These are phyloP conservation scores for Rhizopus sp. DNA, from an alignment of 371 early-diverging fungal genomes.

Conservation along the genomic window DNA sequence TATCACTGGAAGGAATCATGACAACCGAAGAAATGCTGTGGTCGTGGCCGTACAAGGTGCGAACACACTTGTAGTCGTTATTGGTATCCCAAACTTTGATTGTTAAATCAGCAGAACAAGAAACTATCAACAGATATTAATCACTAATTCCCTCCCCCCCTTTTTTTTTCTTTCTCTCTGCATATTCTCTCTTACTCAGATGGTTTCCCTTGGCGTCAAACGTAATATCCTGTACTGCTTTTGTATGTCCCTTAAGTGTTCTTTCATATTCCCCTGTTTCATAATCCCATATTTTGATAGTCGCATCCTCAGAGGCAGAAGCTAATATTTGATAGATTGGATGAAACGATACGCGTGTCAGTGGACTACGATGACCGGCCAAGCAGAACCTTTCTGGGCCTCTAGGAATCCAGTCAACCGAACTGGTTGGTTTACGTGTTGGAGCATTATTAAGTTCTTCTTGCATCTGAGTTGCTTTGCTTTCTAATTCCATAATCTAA, in stretches of 20 bases:
- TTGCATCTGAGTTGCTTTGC: constrained; percentile 69
- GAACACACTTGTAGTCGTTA: constrained; percentile 80
- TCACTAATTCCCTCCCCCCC: not conserved
- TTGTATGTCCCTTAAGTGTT: constrained; percentile 90
- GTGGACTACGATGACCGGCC: constrained; percentile 75
- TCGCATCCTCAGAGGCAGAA: constrained; percentile 86
- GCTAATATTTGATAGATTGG: constrained; percentile 79
- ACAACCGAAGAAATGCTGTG: constrained; percentile 81
- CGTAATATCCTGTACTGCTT: constrained; percentile 79
- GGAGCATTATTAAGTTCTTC: constrained; percentile 71
- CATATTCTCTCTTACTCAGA: constrained; percentile 46
- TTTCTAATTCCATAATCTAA: constrained; percentile 88
- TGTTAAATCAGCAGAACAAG: constrained; percentile 85
- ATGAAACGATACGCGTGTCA: constrained; percentile 84
- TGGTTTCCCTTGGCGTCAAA: constrained; percentile 79
- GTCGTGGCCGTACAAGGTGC: constrained; percentile 87
- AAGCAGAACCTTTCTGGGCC: constrained; percentile 69
- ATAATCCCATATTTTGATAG: constrained; percentile 87
- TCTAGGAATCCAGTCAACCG: constrained; percentile 77
- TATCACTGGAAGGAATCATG: constrained; percentile 70
- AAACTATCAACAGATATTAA: constrained; percentile 39
- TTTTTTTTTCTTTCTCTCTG: too few species aligned
- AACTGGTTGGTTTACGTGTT: constrained; percentile 53
- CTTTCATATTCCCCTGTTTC: constrained; percentile 88
- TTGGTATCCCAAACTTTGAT: constrained; percentile 87